These are phyloP conservation scores for Amborella trichopoda DNA, from an alignment of 164 flowering plant species.

Conservation along the genomic window DNA sequence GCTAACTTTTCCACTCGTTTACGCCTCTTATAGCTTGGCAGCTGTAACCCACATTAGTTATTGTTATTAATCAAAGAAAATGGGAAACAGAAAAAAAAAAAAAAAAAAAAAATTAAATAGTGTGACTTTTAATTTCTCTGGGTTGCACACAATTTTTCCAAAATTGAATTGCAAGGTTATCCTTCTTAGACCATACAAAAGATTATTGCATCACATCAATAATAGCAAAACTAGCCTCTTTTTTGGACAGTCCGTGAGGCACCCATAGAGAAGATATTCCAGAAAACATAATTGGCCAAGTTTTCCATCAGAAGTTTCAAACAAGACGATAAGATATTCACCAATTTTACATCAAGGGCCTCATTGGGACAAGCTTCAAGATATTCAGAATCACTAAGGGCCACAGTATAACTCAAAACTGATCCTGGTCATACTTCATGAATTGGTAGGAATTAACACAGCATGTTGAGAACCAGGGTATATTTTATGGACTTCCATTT, in stretches of 20 bases:
- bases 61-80: neutral
- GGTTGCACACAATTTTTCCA: neutral
- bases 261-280: neutral
- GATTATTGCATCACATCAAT: neutral
- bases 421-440: neutral
- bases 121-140: neutral
- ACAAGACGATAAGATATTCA: neutral
- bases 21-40: slow-evolving; percentile 53
- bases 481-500: neutral
- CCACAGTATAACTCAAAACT: neutral
- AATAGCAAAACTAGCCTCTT: neutral
- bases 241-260: neutral
- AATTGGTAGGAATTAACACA: neutral
- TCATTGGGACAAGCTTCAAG: neutral
- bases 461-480: neutral
- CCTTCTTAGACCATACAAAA: neutral
- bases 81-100: neutral
- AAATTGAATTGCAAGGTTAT: neutral
- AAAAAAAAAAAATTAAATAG: neutral
- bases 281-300: neutral
- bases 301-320: neutral
- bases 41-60: slow-evolving; percentile 22
- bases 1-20: slow-evolving; percentile 42
- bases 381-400: neutral
- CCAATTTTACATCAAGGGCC: neutral